phyloP scores from a whole-genome alignment of 2,329 filamentous ascomycete genomes.

The Meredithiella fracta region DNA sequence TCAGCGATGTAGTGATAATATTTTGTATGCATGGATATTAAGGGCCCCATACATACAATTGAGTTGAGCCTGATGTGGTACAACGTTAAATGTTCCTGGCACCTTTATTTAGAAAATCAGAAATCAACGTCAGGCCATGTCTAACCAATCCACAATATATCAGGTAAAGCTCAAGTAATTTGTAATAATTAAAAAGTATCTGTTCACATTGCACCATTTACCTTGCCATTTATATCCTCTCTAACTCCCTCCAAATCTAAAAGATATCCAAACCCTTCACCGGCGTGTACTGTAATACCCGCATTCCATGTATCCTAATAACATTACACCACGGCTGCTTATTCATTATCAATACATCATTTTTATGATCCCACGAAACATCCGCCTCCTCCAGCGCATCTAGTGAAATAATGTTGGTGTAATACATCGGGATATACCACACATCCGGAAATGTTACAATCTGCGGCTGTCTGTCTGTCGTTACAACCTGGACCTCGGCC shows the following conservation, averaged over 20 bases:
- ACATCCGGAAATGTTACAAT: conserved; percentile 13
- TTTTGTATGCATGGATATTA: conserved; percentile 6
- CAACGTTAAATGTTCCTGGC: neutral
- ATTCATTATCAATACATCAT: conserved; percentile 11
- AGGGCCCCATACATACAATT: neutral
- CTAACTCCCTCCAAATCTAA: neutral
- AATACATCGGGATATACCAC: conserved; percentile 10
- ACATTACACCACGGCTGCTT: conserved; percentile 12
- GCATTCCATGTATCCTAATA: conserved; percentile 10
- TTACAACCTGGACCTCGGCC: conserved; percentile 9
- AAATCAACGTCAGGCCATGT: neutral
- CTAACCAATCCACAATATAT: too few species aligned
- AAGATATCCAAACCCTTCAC: conserved; percentile 7
- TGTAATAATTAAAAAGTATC: too few species aligned
- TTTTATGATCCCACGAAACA: conserved; percentile 11
- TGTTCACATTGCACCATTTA: too few species aligned
- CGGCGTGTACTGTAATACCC: conserved; percentile 12
- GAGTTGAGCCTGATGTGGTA: neutral
- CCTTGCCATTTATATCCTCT: neutral
- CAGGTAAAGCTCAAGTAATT: too few species aligned
- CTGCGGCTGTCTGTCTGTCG: neutral
- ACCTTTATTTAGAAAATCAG: neutral
- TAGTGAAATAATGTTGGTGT: conserved; percentile 12
- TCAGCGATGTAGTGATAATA: neutral
- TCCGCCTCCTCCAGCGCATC: conserved; percentile 7